Evolutionary conservation across 768 basidiomycete species (phyloP).

Genomic region (Suillus placidus): DNA sequence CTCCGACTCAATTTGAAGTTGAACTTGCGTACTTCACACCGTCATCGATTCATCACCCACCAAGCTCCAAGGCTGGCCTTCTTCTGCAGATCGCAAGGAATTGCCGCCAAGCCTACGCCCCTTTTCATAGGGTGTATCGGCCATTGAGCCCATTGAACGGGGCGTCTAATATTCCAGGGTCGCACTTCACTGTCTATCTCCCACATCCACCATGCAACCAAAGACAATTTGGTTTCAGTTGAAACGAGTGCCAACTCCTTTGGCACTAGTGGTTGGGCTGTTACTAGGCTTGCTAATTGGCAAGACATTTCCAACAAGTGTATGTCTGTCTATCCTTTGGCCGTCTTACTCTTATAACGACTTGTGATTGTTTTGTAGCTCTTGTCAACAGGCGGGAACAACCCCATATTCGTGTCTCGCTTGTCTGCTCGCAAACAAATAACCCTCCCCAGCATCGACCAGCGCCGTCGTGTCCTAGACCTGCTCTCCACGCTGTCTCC

Average conservation of each 20-base stretch:
- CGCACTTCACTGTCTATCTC: neutral
- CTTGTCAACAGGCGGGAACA: conserved; percentile 58
- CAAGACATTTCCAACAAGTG: conserved; percentile 43
- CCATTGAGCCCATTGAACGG: neutral
- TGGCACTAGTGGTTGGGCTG: conserved; percentile 63
- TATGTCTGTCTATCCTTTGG: conserved; percentile 21
- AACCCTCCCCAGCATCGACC: conserved; percentile 76
- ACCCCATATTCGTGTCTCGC: conserved; percentile 49
- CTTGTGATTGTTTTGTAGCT: conserved; percentile 29
- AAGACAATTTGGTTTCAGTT: conserved; percentile 35
- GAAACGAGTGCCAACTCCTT: conserved; percentile 53
- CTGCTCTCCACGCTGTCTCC: conserved; percentile 86
- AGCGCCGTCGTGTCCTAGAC: conserved; percentile 84
- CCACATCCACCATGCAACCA: conserved; percentile 28
- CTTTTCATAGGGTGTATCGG: neutral
- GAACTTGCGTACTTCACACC: neutral
- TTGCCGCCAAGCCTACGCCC: neutral
- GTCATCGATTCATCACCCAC: neutral
- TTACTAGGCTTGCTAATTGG: conserved; percentile 62
- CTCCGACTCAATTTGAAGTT: conserved; percentile 3
- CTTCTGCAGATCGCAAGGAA: conserved; percentile 6
- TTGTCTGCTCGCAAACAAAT: conserved; percentile 63
- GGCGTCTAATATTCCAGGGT: neutral
- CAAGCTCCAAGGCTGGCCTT: neutral
- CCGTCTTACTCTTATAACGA: neutral